Conservation (phyloP, 1,139 yeast genomes). For the Blastobotrys buckinghamii region DNA sequence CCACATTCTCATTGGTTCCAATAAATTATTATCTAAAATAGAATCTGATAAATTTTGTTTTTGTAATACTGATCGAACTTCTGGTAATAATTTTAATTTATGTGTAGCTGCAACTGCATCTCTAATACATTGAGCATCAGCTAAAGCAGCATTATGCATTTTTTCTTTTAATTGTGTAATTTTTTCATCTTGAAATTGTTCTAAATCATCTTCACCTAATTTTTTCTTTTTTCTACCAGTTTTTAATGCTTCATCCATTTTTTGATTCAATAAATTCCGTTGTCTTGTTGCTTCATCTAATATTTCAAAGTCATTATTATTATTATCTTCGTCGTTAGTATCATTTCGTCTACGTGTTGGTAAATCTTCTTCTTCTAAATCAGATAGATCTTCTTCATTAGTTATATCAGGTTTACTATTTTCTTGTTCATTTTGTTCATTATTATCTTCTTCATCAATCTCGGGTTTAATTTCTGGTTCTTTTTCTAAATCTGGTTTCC, state of each 20-base stretch:
- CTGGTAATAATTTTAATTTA: slow-evolving; percentile 74
- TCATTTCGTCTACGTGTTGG: slow-evolving; percentile 25
- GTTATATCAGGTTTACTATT: not conserved
- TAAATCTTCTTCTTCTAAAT: slow-evolving; percentile 33
- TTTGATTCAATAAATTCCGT: slow-evolving; percentile 75
- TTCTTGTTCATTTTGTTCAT: not conserved
- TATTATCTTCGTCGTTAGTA: slow-evolving; percentile 14
- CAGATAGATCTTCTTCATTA: slow-evolving; percentile 29
- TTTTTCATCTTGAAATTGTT: slow-evolving; percentile 89
- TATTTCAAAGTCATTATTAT: slow-evolving; percentile 25
- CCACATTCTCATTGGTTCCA: slow-evolving; percentile 95
- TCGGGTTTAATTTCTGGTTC: not conserved
- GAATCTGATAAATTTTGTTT: slow-evolving; percentile 84
- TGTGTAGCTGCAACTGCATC: slow-evolving; percentile 73
- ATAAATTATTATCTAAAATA: slow-evolving; percentile 84
- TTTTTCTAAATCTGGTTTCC: not conserved
- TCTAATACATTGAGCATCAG: slow-evolving; percentile 75
- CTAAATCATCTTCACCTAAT: slow-evolving; percentile 84
- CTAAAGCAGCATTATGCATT: slow-evolving; percentile 91
- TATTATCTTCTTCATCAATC: not conserved
- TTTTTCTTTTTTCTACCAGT: slow-evolving; percentile 45
- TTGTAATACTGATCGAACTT: slow-evolving; percentile 67
- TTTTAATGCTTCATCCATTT: slow-evolving; percentile 70
- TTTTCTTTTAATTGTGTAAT: slow-evolving; percentile 75
- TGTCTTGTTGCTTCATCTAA: slow-evolving; percentile 45